A percentile compares a stretch with the other conserved stretches of the same genome.
phyloP scores from a whole-genome alignment of 1,284 basidiomycete species.

The Neonothopanus nambi region DNA sequence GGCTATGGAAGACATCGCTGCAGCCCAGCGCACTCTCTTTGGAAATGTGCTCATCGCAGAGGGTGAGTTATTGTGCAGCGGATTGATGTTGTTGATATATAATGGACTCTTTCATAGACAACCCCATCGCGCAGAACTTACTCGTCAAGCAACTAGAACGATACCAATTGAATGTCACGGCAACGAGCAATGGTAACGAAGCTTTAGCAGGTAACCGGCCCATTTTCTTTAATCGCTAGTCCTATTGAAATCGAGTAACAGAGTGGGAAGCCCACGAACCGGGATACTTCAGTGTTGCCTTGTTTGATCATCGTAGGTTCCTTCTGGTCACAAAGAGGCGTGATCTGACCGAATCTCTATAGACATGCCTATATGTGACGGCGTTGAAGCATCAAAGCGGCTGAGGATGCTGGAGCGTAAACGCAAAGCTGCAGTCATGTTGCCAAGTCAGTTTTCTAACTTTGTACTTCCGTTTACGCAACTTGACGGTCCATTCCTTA shows the following conservation, averaged over 20 bases:
- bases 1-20: conserved; percentile 45
- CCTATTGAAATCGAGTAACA: conserved; percentile 20
- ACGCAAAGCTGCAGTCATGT: conserved; percentile 43
- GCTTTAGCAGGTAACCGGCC: conserved; percentile 50
- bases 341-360: neutral
- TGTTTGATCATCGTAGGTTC: conserved; percentile 70
- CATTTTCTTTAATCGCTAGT: neutral
- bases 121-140: conserved; percentile 65
- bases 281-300: conserved; percentile 64
- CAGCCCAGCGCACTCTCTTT: conserved; percentile 53
- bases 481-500: conserved; percentile 6
- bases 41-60: conserved; percentile 72
- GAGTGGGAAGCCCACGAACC: conserved; percentile 69
- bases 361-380: conserved; percentile 79
- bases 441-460: conserved; percentile 52
- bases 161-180: conserved; percentile 55
- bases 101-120: conserved; percentile 43
- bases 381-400: conserved; percentile 69
- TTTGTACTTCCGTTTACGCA: neutral
- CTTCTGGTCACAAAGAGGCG: neutral
- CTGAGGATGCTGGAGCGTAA: conserved; percentile 59
- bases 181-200: conserved; percentile 68
- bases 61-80: conserved; percentile 37
- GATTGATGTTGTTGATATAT: neutral
- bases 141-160: conserved; percentile 65